Conservation (phyloP, 495 filamentous ascomycete species). For the Xylaria sp. region DNA sequence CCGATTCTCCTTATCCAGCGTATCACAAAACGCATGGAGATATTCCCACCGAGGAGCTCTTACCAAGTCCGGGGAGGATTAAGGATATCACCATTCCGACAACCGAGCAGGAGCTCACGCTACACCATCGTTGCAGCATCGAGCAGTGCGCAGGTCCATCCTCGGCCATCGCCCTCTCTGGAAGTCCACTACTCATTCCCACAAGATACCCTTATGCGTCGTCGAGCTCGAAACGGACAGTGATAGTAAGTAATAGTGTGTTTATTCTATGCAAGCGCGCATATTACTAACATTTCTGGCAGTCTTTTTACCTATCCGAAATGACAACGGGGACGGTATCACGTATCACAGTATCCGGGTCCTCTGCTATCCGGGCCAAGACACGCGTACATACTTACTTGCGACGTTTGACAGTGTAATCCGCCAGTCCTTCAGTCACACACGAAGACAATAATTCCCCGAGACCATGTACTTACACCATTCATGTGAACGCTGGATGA, state of each 20-base stretch:
- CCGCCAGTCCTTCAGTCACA: no score
- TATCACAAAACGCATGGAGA: neutral
- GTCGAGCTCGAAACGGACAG: neutral
- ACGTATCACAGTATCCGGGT: neutral
- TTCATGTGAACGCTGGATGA: neutral
- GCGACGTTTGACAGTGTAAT: neutral
- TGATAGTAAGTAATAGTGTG: neutral
- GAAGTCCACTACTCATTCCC: neutral
- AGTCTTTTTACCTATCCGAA: neutral
- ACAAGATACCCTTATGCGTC: neutral
- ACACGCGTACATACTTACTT: slow-evolving; percentile 4
- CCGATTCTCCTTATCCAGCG: neutral
- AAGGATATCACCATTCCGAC: neutral
- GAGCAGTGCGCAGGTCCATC: neutral
- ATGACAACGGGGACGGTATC: neutral
- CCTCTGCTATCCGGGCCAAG: neutral
- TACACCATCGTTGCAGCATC: neutral
- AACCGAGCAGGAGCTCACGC: neutral
- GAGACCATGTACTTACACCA: neutral
- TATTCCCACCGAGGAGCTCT: neutral
- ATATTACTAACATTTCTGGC: neutral
- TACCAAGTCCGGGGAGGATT: neutral
- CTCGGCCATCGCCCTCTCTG: neutral
- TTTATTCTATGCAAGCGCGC: neutral
- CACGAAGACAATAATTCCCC: neutral